Conservation (phyloP, 1,284 basidiomycete species). For the Naganishia cerealis region DNA sequence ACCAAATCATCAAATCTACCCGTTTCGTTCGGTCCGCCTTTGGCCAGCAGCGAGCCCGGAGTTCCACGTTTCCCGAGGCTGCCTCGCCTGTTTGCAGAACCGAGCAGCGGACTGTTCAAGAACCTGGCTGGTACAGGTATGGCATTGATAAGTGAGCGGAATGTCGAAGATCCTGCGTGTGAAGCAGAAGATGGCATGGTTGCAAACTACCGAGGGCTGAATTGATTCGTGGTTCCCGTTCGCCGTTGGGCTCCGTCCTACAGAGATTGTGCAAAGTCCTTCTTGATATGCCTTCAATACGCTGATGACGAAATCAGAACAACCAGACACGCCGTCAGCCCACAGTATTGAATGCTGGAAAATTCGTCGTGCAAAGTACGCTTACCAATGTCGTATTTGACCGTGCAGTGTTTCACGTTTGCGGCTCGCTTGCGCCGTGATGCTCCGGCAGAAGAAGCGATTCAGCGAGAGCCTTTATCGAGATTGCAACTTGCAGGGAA, state of each 20-base stretch:
- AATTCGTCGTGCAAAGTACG: too few species aligned
- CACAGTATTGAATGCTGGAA: too few species aligned
- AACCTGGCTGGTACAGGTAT: constrained; percentile 11
- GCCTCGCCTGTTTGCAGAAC: not conserved
- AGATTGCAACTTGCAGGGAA: not conserved
- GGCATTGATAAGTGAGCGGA: constrained; percentile 16
- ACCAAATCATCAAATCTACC: constrained; percentile 22
- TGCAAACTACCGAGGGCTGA: not conserved
- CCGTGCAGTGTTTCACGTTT: not conserved
- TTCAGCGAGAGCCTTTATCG: not conserved
- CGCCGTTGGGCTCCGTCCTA: not conserved
- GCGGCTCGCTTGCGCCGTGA: not conserved
- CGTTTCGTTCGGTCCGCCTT: constrained; percentile 9
- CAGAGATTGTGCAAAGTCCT: not conserved
- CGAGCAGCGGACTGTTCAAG: constrained; percentile 7
- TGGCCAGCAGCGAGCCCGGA: constrained; percentile 3
- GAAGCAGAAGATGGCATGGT: constrained; percentile 3
- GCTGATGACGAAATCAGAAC: too few species aligned
- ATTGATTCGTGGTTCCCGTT: not conserved
- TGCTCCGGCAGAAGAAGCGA: not conserved
- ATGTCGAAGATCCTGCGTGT: not conserved
- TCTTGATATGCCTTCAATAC: not conserved
- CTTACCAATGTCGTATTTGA: not conserved
- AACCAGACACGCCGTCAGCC: too few species aligned
- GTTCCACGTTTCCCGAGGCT: constrained; percentile 15